Evolutionary conservation across 1,284 basidiomycete species (phyloP).

Genomic region (Marasmius fiardii): DNA sequence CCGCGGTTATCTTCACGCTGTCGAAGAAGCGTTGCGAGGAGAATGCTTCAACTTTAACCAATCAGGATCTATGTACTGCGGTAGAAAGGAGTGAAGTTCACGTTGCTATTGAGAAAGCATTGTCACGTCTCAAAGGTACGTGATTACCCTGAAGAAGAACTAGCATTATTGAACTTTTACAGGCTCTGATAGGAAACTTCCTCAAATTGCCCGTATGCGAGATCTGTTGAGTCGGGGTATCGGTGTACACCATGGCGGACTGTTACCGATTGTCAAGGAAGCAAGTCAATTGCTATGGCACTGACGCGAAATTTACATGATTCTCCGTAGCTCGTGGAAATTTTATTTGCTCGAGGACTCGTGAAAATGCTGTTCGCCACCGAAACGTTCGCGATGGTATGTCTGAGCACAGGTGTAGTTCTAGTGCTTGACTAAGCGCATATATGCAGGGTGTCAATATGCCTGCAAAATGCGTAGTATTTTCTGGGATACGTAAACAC

Average conservation of each 20-base stretch:
- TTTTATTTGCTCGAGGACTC: slow-evolving; percentile 92
- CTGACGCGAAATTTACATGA: slow-evolving; percentile 1
- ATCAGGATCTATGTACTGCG: slow-evolving; percentile 84
- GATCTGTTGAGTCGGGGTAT: slow-evolving; percentile 91
- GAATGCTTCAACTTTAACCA: slow-evolving; percentile 87
- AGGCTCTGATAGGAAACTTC: slow-evolving; percentile 93
- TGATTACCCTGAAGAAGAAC: slow-evolving; percentile 3
- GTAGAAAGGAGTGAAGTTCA: slow-evolving; percentile 97
- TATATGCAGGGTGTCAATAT: slow-evolving; percentile 90
- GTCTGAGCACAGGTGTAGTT: slow-evolving; percentile 16
- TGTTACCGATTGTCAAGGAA: slow-evolving; percentile 97
- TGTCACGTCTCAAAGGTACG: slow-evolving; percentile 87
- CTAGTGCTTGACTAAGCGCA: slow-evolving; percentile 2
- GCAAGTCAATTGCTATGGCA: slow-evolving; percentile 35
- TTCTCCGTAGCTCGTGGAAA: slow-evolving; percentile 81
- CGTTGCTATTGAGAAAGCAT: slow-evolving; percentile 88
- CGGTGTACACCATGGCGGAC: slow-evolving; percentile 96
- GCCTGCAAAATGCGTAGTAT: slow-evolving; percentile 97
- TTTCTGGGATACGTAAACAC: slow-evolving; percentile 94
- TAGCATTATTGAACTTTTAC: slow-evolving; percentile 14
- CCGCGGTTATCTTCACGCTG: slow-evolving; percentile 96
- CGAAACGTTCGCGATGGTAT: slow-evolving; percentile 98
- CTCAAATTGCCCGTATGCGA: slow-evolving; percentile 92
- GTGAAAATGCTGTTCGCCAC: slow-evolving; percentile 99
- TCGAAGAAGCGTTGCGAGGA: slow-evolving; percentile 98